These are phyloP conservation scores for Aspergillus costaricaensis DNA, from an alignment of 2,329 filamentous ascomycete species.

Conservation along the genomic window DNA sequence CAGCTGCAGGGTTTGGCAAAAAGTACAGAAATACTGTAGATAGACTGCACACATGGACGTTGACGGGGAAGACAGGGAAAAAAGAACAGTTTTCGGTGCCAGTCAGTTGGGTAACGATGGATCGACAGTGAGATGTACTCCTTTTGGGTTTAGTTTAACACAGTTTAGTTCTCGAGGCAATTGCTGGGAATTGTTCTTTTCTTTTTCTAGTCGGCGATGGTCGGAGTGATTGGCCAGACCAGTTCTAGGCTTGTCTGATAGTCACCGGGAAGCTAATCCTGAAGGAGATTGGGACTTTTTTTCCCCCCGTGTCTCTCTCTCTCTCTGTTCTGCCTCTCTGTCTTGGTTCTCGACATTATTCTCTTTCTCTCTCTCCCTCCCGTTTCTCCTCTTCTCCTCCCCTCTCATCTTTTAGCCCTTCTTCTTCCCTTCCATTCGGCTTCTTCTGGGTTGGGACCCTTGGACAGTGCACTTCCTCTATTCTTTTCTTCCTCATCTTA, in stretches of 20 bases:
- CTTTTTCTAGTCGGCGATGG: not conserved
- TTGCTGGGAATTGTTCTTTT: not conserved
- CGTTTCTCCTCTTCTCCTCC: slow-evolving; percentile 8
- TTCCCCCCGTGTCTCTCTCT: slow-evolving; percentile 10
- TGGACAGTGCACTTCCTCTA: slow-evolving; percentile 9
- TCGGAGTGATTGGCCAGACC: not conserved
- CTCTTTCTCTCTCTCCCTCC: slow-evolving; percentile 9
- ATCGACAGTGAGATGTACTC: not conserved
- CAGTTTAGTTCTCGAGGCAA: too few relatives aligned
- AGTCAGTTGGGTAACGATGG: not conserved
- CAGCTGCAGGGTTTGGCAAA: not conserved
- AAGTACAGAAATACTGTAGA: not conserved
- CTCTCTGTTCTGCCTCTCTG: not conserved
- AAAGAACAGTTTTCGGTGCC: not conserved
- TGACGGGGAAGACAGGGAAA: not conserved
- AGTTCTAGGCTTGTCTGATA: slow-evolving; percentile 1
- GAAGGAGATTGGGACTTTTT: not conserved
- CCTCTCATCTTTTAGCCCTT: slow-evolving; percentile 9
- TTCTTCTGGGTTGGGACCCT: not conserved
- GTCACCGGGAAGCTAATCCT: not conserved
- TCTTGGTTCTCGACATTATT: not conserved
- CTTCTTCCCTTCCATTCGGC: not conserved
- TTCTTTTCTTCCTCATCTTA: slow-evolving; percentile 16
- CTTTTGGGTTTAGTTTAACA: too few relatives aligned
- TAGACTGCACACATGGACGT: not conserved